These are phyloP conservation scores for Hypoxylon cercidicola DNA, from an alignment of 495 filamentous ascomycete species.

Conservation along the genomic window DNA sequence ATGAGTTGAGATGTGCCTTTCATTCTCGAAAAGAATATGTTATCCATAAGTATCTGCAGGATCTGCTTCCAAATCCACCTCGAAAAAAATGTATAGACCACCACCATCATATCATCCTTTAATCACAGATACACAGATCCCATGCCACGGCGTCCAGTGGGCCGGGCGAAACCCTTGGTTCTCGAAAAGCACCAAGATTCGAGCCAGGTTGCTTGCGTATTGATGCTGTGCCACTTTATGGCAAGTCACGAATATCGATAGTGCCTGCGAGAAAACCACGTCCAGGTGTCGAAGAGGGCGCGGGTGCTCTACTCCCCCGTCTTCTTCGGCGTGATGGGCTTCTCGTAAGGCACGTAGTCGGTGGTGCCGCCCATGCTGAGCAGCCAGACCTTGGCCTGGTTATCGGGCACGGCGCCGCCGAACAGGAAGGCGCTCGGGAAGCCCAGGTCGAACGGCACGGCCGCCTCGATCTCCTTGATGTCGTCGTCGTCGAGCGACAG, in stretches of 20 bases:
- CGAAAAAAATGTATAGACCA: no score
- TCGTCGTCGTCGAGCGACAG: constrained; percentile 68
- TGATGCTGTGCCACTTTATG: no score
- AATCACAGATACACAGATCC: no score
- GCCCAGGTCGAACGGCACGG: constrained; percentile 68
- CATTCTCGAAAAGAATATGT: constrained; percentile 7
- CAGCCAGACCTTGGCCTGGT: constrained; percentile 56
- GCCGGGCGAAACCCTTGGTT: no score
- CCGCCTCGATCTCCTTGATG: constrained; percentile 71
- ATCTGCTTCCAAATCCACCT: no score
- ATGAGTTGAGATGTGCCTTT: constrained; percentile 42
- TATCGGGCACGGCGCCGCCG: constrained; percentile 48
- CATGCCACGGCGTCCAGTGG: no score
- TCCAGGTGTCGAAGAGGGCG: constrained; percentile 24
- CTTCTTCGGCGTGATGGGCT: constrained; percentile 47
- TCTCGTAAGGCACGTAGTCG: constrained; percentile 54
- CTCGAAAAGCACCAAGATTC: no score
- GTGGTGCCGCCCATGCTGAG: constrained; percentile 55
- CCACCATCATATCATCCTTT: no score
- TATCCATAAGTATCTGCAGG: no score
- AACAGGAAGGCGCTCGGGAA: constrained; percentile 68
- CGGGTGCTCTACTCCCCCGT: constrained; percentile 46
- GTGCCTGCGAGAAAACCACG: constrained; percentile 26
- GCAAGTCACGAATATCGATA: neutral
- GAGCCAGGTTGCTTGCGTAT: no score